A percentile compares a stretch with the other conserved stretches of the same genome.
Conservation (phyloP, 805 yeast genomes). For the Lipomyces starkeyi region DNA sequence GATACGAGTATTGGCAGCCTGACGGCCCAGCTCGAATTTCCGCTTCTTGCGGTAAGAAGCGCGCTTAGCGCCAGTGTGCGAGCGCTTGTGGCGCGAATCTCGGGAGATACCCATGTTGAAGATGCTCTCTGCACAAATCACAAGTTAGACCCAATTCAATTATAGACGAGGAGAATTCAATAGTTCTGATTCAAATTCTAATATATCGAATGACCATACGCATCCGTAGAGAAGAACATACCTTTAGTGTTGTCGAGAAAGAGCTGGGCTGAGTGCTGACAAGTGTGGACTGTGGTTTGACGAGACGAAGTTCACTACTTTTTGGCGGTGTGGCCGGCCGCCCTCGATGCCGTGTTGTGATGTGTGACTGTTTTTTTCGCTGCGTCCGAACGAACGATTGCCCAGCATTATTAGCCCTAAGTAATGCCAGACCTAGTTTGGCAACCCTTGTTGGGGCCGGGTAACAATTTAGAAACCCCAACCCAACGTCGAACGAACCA, state of each 20-base stretch:
- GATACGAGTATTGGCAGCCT: conserved; percentile 98
- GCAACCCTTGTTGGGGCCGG: too few relatives aligned
- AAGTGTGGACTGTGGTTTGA: not conserved
- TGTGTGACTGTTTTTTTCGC: not conserved
- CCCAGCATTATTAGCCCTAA: not conserved
- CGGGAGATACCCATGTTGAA: conserved; percentile 96
- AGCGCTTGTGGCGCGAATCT: conserved; percentile 99
- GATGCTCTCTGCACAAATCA: conserved; percentile 21
- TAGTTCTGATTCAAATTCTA: not conserved
- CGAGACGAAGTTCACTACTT: conserved; percentile 5
- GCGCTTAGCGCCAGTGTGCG: conserved; percentile 99
- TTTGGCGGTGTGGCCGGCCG: not conserved
- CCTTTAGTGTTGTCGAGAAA: conserved; percentile 24
- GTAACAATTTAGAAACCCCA: not conserved
- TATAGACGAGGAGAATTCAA: not conserved
- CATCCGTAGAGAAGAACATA: conserved; percentile 16
- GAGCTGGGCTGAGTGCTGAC: conserved; percentile 26
- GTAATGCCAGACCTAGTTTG: not conserved
- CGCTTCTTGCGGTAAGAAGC: conserved; percentile 99
- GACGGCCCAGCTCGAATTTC: conserved; percentile 99
- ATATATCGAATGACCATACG: not conserved
- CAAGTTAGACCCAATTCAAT: conserved; percentile 1
- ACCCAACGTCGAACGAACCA: not conserved
- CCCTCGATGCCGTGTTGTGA: not conserved
- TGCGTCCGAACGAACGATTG: too few relatives aligned